Evolutionary conservation across 1,284 basidiomycete species (phyloP).

Genomic region (Heliocybe sulcata): DNA sequence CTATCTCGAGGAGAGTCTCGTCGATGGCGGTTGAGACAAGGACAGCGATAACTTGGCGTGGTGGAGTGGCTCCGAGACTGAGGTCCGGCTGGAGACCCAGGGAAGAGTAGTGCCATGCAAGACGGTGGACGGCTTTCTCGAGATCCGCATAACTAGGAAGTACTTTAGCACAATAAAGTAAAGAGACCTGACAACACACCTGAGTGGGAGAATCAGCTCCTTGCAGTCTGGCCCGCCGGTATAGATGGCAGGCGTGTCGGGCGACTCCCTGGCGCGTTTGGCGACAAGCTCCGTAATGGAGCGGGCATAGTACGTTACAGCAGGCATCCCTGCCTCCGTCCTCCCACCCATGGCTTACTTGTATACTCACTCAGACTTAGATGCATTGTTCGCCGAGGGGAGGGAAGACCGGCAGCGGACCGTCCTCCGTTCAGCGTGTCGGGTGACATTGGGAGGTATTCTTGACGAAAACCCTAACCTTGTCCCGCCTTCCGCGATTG

Average conservation of each 20-base stretch:
- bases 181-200: not conserved
- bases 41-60: slow-evolving; percentile 30
- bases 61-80: slow-evolving; percentile 8
- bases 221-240: slow-evolving; percentile 24
- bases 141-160: slow-evolving; percentile 24
- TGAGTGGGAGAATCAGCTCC: slow-evolving; percentile 40
- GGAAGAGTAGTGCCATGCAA: slow-evolving; percentile 31
- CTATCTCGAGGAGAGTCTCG: slow-evolving; percentile 36
- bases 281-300: slow-evolving; percentile 3
- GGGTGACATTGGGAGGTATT: too few species aligned
- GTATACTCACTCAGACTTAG: too few species aligned
- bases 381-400: too few species aligned
- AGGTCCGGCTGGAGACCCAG: too few species aligned
- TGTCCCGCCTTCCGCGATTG: too few species aligned
- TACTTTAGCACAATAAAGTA: not conserved
- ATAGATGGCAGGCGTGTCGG: slow-evolving; percentile 4
- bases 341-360: too few species aligned
- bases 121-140: slow-evolving; percentile 29
- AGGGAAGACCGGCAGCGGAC: too few species aligned
- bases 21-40: slow-evolving; percentile 33
- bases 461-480: too few species aligned
- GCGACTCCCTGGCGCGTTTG: not conserved
- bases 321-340: too few species aligned
- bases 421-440: too few species aligned
- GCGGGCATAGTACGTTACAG: not conserved